Evolutionary conservation across 148 eudicot genomes (phyloP), one percentile per base, ranked within the genome.

Genomic region (Suaeda aralocaspica): DNA sequence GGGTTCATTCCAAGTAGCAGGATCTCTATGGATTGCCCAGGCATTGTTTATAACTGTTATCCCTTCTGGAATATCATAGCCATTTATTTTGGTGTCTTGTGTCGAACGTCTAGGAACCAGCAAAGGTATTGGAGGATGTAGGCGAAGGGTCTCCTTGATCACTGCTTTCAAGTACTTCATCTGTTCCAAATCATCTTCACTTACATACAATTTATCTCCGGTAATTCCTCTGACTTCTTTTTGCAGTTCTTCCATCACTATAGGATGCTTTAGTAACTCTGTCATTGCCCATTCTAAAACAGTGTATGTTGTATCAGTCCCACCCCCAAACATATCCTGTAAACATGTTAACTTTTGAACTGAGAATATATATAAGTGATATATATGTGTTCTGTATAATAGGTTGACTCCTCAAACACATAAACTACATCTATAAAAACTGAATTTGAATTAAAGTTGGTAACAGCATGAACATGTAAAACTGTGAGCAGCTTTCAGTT

Each of bases 211-310:
- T 64, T 57, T 71, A 46, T 24, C 49, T 19, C 70, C 44, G 45
- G 60, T 62, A 70, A 70, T 46, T 53, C 11, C n/a, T 66, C 75
- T 71, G 16, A 76, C 71, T 50, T 76, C 79, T 49, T n/a, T 64
- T 66, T 76, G 70, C 13, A 71, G 58, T 58, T 66, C 24, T 14
- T 64, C 11, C 75, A 76, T 71, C 4, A 48, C 39, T 26, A 2
- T 19, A 5, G 75, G 75, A 46, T 76, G 66, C 44, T 34, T 64
- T 11, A 76, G 46, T 48, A 76, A 11, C 61, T 76, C 79, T 48
- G 79, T 65, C 79, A 71, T 71, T 56, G 79, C 79, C 79, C 79
- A 76, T 55, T 70, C 79, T 30, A 71, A 59, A 24, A 66, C 66
- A 14, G 75, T 65, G 24, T 42, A 70, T 16, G 75, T 65, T 65